phyloP scores from a whole-genome alignment of 768 basidiomycete species.

The Trichaptum fuscoviolaceum region DNA sequence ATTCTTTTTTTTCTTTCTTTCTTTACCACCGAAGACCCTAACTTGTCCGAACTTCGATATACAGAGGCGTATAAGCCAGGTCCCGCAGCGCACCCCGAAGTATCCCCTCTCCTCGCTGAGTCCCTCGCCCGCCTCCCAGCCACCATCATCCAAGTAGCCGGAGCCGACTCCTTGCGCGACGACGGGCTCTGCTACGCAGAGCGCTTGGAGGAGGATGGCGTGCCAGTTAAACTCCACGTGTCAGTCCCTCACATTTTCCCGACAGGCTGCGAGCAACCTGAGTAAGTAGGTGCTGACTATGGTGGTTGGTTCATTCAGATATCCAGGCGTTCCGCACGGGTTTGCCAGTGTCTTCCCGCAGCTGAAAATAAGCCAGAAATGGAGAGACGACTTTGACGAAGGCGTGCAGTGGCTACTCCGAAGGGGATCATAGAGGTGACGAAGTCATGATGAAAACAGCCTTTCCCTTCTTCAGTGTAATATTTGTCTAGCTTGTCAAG shows the following conservation, averaged over 20 bases:
- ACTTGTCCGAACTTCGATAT: too few species aligned
- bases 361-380: conserved; percentile 11
- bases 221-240: conserved; percentile 19
- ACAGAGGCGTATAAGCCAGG: background rate
- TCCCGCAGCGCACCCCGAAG: conserved; percentile 6
- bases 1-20: too few species aligned
- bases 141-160: conserved; percentile 21
- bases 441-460: too few species aligned
- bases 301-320: conserved; percentile 16
- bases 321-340: conserved; percentile 23
- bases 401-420: conserved; percentile 20
- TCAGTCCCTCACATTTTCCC: conserved; percentile 8
- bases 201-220: conserved; percentile 18
- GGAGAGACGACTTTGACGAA: conserved; percentile 12
- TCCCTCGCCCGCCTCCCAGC: conserved; percentile 19
- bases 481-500: too few species aligned
- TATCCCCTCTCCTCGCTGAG: conserved; percentile 18
- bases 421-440: background rate
- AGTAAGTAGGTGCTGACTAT: background rate
- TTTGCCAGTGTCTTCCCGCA: conserved; percentile 14
- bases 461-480: too few species aligned
- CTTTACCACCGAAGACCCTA: too few species aligned
- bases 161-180: conserved; percentile 23
- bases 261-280: too few species aligned
- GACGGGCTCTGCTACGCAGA: conserved; percentile 24